Conservation (phyloP, 345 rosid genomes). For the Cochlearia excelsa region DNA sequence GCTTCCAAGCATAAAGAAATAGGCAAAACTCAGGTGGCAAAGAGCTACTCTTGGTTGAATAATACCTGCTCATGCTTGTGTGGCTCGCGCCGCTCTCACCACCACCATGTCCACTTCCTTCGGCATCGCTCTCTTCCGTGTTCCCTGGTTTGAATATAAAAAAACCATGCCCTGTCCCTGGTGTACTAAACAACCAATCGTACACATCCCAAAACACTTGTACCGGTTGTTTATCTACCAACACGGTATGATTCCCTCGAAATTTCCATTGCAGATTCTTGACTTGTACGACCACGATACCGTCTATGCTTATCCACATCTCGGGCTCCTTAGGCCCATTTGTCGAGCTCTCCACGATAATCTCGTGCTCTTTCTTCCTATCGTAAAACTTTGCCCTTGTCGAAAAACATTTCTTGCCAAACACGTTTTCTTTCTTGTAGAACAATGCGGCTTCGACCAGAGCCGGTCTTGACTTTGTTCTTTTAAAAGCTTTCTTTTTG, state of each 20-base stretch:
- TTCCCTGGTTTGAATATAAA: conserved; percentile 70
- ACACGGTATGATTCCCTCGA: conserved; percentile 84
- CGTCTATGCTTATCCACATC: conserved; percentile 92
- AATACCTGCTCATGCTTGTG: no score
- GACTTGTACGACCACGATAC: conserved; percentile 60
- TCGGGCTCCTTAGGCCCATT: conserved; percentile 59
- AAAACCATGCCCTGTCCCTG: conserved; percentile 67
- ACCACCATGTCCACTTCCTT: no score
- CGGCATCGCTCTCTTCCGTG: no score
- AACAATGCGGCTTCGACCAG: conserved; percentile 54
- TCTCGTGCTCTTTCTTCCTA: conserved; percentile 65
- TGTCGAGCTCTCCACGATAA: conserved; percentile 57
- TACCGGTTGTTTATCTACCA: conserved; percentile 65
- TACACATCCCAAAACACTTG: conserved; percentile 94
- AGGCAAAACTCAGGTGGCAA: no score
- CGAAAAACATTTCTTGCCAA: conserved; percentile 65
- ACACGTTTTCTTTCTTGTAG: conserved; percentile 84
- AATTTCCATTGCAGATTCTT: conserved; percentile 87
- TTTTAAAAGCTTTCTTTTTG: conserved; percentile 79
- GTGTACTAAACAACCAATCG: conserved; percentile 73
- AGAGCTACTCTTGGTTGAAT: no score
- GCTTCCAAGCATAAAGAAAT: no score
- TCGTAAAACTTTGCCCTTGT: conserved; percentile 71
- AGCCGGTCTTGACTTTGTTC: conserved; percentile 75
- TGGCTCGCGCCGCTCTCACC: no score